Evolutionary conservation across 192 early-diverging fungal species (phyloP).

Genomic region (Coemansia sp.): DNA sequence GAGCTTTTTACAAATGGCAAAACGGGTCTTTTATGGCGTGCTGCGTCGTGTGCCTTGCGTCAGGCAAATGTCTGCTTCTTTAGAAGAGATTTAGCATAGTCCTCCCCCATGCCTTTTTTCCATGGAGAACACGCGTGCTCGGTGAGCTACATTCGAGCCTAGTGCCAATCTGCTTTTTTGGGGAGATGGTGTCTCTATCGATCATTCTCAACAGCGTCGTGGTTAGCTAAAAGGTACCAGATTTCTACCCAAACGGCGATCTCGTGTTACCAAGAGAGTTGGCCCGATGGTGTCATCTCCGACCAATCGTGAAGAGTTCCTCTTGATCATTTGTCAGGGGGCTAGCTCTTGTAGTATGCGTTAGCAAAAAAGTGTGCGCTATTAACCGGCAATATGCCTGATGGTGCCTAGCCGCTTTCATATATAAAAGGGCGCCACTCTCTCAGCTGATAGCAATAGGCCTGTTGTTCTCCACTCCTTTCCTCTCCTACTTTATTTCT

Average conservation of each 20-base stretch:
- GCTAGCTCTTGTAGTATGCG: not conserved
- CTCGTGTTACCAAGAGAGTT: constrained; percentile 1
- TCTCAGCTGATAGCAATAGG: not conserved
- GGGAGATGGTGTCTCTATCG: not conserved
- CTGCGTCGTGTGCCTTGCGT: too few relatives aligned
- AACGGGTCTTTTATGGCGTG: not conserved
- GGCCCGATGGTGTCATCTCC: not conserved
- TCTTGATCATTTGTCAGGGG: constrained; percentile 1
- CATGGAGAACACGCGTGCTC: not conserved
- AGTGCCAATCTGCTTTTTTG: not conserved
- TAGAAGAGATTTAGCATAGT: not conserved
- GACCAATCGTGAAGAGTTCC: not conserved
- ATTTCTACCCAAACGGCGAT: not conserved
- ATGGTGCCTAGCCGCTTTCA: not conserved
- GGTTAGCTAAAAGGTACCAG: not conserved
- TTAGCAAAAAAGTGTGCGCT: not conserved
- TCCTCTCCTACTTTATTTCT: not conserved
- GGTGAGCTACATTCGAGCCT: not conserved
- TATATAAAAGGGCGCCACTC: constrained; percentile 2
- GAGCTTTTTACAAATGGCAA: not conserved
- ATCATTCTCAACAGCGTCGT: not conserved
- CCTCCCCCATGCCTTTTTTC: not conserved
- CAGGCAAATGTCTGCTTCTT: not conserved
- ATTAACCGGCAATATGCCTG: not conserved
- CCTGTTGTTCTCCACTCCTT: not conserved